Percentiles rank a stretch among this genome's conserved stretches.
Conservation (phyloP, 2,329 filamentous ascomycete genomes). For the Fusarium miscanthi region DNA sequence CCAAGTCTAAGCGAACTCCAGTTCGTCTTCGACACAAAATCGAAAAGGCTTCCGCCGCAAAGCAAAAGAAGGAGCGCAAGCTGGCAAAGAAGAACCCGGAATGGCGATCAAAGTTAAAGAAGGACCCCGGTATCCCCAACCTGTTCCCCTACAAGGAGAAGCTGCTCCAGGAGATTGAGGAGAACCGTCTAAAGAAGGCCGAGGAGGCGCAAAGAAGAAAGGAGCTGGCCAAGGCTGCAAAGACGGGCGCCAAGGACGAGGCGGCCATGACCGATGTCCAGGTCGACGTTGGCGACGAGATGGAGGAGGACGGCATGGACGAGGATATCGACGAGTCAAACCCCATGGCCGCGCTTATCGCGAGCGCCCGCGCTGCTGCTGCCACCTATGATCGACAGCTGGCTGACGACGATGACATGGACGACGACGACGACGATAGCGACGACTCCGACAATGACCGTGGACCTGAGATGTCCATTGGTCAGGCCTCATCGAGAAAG, state of each 20-base stretch:
- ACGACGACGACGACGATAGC: constrained; percentile 57
- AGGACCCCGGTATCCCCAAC: constrained; percentile 97
- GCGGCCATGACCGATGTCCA: constrained; percentile 60
- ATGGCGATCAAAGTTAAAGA: constrained; percentile 96
- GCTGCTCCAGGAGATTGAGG: constrained; percentile 93
- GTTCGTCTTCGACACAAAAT: constrained; percentile 96
- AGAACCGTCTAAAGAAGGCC: constrained; percentile 81
- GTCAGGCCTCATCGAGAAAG: constrained; percentile 75
- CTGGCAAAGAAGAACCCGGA: constrained; percentile 94
- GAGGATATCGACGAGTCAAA: constrained; percentile 76
- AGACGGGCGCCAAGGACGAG: constrained; percentile 62
- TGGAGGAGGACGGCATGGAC: constrained; percentile 64
- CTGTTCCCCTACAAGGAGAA: constrained; percentile 98
- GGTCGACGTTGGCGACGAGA: constrained; percentile 61
- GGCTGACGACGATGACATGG: constrained; percentile 69
- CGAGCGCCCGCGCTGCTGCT: constrained; percentile 83
- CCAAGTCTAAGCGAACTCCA: constrained; percentile 91
- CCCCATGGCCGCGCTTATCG: constrained; percentile 91
- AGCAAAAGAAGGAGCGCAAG: constrained; percentile 91
- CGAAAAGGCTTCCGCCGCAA: constrained; percentile 88
- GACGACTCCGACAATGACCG: constrained; percentile 65
- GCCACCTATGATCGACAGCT: constrained; percentile 77
- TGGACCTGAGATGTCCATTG: constrained; percentile 62
- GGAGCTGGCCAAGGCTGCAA: constrained; percentile 77
- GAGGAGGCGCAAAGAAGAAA: constrained; percentile 79